phyloP scores from a whole-genome alignment of 129 eudicot genomes.

The Ambrosia trifida region DNA sequence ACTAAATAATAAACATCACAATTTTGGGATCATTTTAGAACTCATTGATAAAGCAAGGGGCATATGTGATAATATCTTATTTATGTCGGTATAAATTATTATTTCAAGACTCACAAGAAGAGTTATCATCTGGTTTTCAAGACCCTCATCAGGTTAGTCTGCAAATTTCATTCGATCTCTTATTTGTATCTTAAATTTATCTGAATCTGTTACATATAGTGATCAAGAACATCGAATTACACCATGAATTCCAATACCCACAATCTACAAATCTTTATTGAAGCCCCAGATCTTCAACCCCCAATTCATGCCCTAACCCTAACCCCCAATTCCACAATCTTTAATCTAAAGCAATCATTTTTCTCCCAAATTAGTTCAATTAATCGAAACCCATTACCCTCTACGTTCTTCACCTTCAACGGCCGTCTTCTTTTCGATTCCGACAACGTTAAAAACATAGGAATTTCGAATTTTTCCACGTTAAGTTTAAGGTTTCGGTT shows the following conservation, averaged over 20 bases:
- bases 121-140: background rate
- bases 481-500: slow-evolving; percentile 46
- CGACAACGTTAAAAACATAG: slow-evolving; percentile 28
- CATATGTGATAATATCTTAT: background rate
- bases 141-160: background rate
- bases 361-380: slow-evolving; percentile 22
- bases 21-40: background rate
- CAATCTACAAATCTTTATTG: slow-evolving; percentile 44
- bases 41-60: background rate
- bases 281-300: slow-evolving; percentile 50
- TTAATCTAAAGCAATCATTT: slow-evolving; percentile 45
- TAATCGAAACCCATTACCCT: slow-evolving; percentile 24
- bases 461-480: slow-evolving; percentile 46
- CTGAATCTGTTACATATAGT: background rate
- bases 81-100: slow-evolving; percentile 9
- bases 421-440: slow-evolving; percentile 58
- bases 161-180: background rate
- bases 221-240: slow-evolving; percentile 3
- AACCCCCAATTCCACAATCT: slow-evolving; percentile 49
- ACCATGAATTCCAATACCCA: slow-evolving; percentile 39
- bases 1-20: background rate
- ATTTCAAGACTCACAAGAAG: background rate
- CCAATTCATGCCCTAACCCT: slow-evolving; percentile 56
- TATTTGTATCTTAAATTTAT: background rate
- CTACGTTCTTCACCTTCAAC: slow-evolving; percentile 54